Base-by-base conservation (phyloP, 148 eudicot species). In the Rhododendron kiyosumense region DNA sequence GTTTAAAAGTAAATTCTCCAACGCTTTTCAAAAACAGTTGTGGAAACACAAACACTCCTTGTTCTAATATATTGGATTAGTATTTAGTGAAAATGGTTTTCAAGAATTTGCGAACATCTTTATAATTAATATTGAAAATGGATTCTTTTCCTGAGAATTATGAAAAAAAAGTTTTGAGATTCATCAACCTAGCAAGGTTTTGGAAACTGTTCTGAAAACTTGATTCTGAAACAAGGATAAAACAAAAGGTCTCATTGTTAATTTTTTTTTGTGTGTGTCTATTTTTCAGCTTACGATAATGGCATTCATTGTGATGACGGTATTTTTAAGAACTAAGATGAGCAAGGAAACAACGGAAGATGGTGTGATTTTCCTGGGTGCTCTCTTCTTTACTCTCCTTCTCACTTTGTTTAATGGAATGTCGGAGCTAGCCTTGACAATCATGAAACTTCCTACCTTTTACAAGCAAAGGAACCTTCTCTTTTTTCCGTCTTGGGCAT, bases 401-500 rank as follows among this genome's bases (percentile, higher is more conserved):
- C 88, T 88, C 63, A 87, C 90, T 54, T 88, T 94, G 85, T 94
- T 94, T 85, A 96, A 92, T 85, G 98, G 98, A 24, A 94, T 91
- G 85, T 88, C 94, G 0, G 98, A 96, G 91, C 89, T 94, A 30
- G 82, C 98, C 78, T 38, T 96, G 87, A 89, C 93, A 73, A 93
- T 94, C 59, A 18, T 90, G 88, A 94, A 93, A 88, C 94, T 96
- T 76, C 98, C 98, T 0, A 93, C 91, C 79, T 96, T 94, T 77
- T 96, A 89, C 86, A 96, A 96, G 90, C 98, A 96, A 75, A 87
- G 98, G 81, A 94, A 96, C 88, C 90, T 95, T 87, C 92, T 90
- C 8, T 94, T 96, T 49, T 96, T 90, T 36, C 98, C 98, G 67
- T 90, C 98, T 41, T 96, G 98, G 98, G 96, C 98, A 36, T 96